A percentile compares a stretch with the other conserved stretches of the same genome.
phyloP scores from a whole-genome alignment of 2,329 filamentous ascomycete species.

The Hawksworthiomyces lignivorus region DNA sequence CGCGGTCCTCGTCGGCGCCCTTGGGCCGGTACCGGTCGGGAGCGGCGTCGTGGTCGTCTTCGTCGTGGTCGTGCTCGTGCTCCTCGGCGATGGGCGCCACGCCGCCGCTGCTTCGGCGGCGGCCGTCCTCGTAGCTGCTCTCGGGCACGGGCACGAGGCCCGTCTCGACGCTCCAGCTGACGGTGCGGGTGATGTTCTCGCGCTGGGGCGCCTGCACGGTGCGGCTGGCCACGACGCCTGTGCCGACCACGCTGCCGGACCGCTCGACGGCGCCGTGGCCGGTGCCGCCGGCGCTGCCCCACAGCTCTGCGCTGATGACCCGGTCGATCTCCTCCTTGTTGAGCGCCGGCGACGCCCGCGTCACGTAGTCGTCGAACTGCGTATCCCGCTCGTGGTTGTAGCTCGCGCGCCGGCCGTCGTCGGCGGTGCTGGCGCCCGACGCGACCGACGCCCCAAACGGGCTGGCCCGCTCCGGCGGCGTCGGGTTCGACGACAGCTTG shows the following conservation, averaged over 20 bases:
- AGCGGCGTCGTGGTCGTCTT: neutral
- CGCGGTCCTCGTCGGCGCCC: slow-evolving; percentile 7
- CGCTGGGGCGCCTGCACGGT: slow-evolving; percentile 2
- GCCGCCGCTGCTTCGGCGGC: neutral
- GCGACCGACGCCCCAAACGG: neutral
- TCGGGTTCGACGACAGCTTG: neutral
- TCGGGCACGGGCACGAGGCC: slow-evolving; percentile 32
- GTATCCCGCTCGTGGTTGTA: slow-evolving; percentile 23
- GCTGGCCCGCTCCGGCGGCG: too few species aligned
- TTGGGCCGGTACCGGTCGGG: neutral
- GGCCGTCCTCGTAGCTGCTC: slow-evolving; percentile 1
- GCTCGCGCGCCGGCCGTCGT: slow-evolving; percentile 8
- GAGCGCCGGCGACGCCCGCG: slow-evolving; percentile 10
- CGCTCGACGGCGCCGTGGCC: slow-evolving; percentile 13
- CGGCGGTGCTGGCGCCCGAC: neutral
- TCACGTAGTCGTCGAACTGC: slow-evolving; percentile 20
- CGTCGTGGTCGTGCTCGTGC: slow-evolving; percentile 11
- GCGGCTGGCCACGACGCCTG: slow-evolving; percentile 14
- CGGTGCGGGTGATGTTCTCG: slow-evolving; percentile 19
- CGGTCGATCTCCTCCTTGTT: slow-evolving; percentile 23
- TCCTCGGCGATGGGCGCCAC: slow-evolving; percentile 20
- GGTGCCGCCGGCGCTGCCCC: slow-evolving; percentile 15
- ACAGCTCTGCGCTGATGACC: slow-evolving; percentile 27
- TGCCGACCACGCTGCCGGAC: slow-evolving; percentile 20
- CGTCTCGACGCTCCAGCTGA: slow-evolving; percentile 30